Conservation (phyloP, 2,329 filamentous ascomycete genomes). For the Trichoderma sp. region DNA sequence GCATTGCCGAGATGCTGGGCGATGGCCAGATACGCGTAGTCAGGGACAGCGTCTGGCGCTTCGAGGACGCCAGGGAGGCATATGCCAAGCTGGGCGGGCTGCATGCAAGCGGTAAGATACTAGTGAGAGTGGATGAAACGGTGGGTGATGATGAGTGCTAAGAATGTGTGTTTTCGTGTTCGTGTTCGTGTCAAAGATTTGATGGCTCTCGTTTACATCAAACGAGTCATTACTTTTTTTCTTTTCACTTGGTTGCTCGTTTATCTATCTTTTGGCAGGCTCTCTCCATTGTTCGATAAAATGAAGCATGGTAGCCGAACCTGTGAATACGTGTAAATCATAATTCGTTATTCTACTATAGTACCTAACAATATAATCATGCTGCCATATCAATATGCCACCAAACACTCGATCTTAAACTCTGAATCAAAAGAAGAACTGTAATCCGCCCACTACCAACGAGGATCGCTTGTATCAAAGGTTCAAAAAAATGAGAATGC, state of each 20-base stretch:
- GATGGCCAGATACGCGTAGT: slow-evolving; percentile 43
- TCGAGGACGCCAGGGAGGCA: slow-evolving; percentile 44
- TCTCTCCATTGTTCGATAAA: neutral
- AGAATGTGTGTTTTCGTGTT: slow-evolving; percentile 16
- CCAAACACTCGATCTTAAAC: neutral
- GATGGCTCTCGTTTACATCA: neutral
- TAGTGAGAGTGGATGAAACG: slow-evolving; percentile 41
- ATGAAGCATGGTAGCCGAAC: neutral
- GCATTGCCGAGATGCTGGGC: slow-evolving; percentile 41
- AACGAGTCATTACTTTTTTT: neutral
- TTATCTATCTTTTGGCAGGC: neutral
- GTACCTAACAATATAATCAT: slow-evolving; percentile 4
- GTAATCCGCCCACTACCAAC: neutral
- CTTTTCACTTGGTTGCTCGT: neutral
- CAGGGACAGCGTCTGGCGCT: slow-evolving; percentile 44
- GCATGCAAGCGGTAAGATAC: slow-evolving; percentile 46
- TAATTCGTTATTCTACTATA: slow-evolving; percentile 13
- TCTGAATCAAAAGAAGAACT: neutral
- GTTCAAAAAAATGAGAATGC: neutral
- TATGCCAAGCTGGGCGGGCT: slow-evolving; percentile 42
- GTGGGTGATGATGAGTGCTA: slow-evolving; percentile 36
- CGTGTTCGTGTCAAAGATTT: slow-evolving; percentile 10
- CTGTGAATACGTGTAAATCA: neutral
- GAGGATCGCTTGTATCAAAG: neutral
- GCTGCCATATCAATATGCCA: slow-evolving; percentile 1